Base-by-base conservation (phyloP, 2,329 filamentous ascomycete species). In the Talaromyces piceae region DNA sequence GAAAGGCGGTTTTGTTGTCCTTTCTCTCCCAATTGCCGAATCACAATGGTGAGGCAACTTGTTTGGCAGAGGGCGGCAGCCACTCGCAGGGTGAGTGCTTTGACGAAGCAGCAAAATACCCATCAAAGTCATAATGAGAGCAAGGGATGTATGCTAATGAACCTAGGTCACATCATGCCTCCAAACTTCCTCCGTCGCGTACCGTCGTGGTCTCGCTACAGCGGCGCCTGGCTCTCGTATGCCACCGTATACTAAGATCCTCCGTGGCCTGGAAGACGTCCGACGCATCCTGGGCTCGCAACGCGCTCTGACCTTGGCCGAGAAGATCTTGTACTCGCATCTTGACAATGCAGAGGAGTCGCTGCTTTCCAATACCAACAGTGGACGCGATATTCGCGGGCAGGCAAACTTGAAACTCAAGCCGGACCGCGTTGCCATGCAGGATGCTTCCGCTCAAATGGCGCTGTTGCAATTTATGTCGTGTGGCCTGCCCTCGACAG, bases 371-470 rank as follows among this genome's bases (percentile, higher is more conserved):
- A 82, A 83, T 64, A 96, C 91, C 46, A 80, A 88, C 70, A 88
- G 91, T 79, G 91, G 91, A 59, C 81, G 81, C 47, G 80, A 86
- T 63, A 86, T 98, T 56, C 83, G 93, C 39, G 91, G 91, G 59
- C 83, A 83, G 65, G 91, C 90, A 47, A 97, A 95, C 67, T 79
- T 98, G 72, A 95, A 95, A 76, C 86, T 98, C 70, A 95, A 95
- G 72, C 93, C 93, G 20, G 93, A 98, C 70, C 83, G 93, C 49
- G 93, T 97, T 60, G 94, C 94, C 58, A 98, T 98, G 93, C 93
- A 98, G 73, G 93, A 98, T 76, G 93, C 93, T 12, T 95, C 89
- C 26, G 93, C 93, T 5, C 93, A 98, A 75, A 98, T 98, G 93
- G 93, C 93, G 1, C 76, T 98, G 58, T 76, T 98, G 61, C 93